Evolutionary conservation across 2,329 filamentous ascomycete genomes (phyloP).

Genomic region (Sclerotinia minor): DNA sequence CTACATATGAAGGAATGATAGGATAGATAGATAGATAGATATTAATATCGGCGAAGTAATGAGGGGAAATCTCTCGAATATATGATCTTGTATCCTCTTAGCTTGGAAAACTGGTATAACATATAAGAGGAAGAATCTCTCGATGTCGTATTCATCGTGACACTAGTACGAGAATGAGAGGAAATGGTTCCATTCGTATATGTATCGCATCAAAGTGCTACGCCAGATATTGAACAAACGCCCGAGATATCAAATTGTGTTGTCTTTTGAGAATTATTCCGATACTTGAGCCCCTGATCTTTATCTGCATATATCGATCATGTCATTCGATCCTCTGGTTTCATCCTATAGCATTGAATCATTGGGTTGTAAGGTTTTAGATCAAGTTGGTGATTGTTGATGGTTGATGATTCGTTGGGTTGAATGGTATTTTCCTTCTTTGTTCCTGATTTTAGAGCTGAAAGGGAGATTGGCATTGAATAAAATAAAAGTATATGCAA

Average conservation of each 20-base stretch:
- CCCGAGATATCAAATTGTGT: neutral
- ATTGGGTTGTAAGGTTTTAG: neutral
- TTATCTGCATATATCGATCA: conserved; percentile 16
- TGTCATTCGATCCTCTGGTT: neutral
- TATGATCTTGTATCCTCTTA: neutral
- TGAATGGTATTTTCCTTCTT: neutral
- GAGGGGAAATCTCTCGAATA: neutral
- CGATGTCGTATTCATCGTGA: conserved; percentile 5
- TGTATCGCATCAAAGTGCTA: neutral
- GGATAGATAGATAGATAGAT: no score
- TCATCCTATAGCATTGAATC: neutral
- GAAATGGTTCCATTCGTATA: neutral
- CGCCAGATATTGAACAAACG: conserved; percentile 2
- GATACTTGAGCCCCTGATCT: conserved; percentile 10
- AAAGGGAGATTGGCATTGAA: neutral
- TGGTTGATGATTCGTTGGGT: neutral
- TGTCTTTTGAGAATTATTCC: neutral
- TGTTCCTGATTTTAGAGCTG: neutral
- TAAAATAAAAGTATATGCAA: neutral
- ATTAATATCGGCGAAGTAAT: conserved; percentile 8
- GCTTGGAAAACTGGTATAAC: neutral
- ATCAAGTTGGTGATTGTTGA: neutral
- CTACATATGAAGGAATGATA: neutral
- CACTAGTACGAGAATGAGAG: conserved; percentile 7
- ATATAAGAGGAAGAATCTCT: neutral